A percentile compares a stretch with the other conserved stretches of the same genome.
These are phyloP conservation scores for Cladosporium sp. DNA, from an alignment of 2,329 filamentous ascomycete genomes.

Conservation along the genomic window DNA sequence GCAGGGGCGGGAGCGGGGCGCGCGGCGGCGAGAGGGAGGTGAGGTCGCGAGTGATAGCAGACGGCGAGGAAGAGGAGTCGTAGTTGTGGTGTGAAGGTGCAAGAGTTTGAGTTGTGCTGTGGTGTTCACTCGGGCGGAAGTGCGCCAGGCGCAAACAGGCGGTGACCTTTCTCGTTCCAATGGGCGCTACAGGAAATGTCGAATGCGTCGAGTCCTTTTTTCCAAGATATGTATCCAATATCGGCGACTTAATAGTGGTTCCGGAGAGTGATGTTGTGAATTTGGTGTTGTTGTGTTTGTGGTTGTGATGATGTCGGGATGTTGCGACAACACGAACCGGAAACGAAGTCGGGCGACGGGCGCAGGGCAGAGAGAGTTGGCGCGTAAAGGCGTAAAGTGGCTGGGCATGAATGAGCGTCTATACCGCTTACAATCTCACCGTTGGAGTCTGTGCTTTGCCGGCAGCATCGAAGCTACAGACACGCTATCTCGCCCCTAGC, in stretches of 20 bases:
- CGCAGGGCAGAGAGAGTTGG: constrained; percentile 5
- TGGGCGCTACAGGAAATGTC: not conserved
- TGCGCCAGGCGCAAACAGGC: constrained; percentile 14
- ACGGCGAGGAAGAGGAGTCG: not conserved
- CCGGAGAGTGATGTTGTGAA: not conserved
- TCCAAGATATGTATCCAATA: not conserved
- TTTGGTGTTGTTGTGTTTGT: constrained; percentile 10
- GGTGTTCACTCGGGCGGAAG: constrained; percentile 3
- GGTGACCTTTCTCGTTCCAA: constrained; percentile 4
- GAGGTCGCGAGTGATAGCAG: not conserved
- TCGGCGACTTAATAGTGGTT: not conserved
- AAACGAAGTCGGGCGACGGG: not conserved
- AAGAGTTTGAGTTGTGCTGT: not conserved
- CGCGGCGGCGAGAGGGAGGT: constrained; percentile 1
- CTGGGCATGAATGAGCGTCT: not conserved
- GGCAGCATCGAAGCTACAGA: not conserved
- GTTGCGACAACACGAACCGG: constrained; percentile 6
- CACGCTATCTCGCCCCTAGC: not conserved
- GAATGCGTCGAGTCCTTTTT: not conserved
- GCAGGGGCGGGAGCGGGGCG: constrained; percentile 18
- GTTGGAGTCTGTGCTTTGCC: not conserved
- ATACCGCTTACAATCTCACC: not conserved
- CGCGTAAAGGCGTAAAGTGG: constrained; percentile 10
- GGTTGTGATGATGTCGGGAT: constrained; percentile 10
- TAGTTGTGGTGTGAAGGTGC: not conserved